Evolutionary conservation across 805 yeast species (phyloP), one percentile per base, ranked within the genome.

Genomic region (Saturnispora zaruensis): DNA sequence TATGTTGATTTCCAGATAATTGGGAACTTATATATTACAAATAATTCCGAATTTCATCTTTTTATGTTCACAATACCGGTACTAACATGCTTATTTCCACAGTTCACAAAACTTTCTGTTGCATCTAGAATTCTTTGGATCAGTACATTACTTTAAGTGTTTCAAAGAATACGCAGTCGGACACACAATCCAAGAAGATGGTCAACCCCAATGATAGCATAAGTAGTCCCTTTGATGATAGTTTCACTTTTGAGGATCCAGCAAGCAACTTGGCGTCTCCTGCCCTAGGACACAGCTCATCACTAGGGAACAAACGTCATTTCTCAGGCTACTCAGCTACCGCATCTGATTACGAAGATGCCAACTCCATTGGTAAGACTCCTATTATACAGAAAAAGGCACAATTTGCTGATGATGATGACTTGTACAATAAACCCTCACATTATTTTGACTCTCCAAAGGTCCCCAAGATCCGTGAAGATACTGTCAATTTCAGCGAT

Each of bases 361-460:
- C 55, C n/a, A 50, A 20, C 9, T 56, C 59, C 25, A 53, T 57
- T 40, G 55, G 56, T 11, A 57, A 61, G 32, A 59, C 66, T 11
- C 65, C 65, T 32, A 57, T 51, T 20, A n/a, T 59, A 1, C 53
- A 55, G 18, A 56, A 55, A 43, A 53, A 55, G 30, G 38, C 57
- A 21, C 48, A 52, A 18, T 51, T 53, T 5, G 50, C 53, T 2
- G 59, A 52, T 6, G 52, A 51, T 6, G 52, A 55, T 3, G 57
- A 52, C 16, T n/a, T 41, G 11, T 20, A 26, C 7, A 33, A 46
- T 32, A 41, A 30, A n/a, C 25, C 45, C 8, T 33, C 40, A 18
- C 40, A 36, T 16, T 28, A 26, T 16, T 26, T n/a, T 21, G 37
- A 25, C 7, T 23, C 42, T 23, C 32, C 32, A 23, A 41, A 41